Base-by-base conservation (phyloP, 75 land plant species). In the Sequoia sempervirens region DNA sequence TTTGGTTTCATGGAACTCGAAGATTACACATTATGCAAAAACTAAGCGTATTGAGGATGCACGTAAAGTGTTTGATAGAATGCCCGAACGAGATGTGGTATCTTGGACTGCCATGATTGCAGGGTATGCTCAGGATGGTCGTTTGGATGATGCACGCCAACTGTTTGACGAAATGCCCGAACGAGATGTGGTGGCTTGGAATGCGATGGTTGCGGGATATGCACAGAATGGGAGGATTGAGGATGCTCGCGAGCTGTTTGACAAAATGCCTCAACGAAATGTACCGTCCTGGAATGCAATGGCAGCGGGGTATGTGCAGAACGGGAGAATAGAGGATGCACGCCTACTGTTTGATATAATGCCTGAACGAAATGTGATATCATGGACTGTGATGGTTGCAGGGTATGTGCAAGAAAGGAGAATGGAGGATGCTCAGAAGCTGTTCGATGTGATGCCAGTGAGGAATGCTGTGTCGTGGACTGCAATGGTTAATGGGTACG, bases 31-130 rank as follows among this genome's bases (percentile, higher is more conserved):
- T 5, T 45, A 78, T 45, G 28, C 30, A n/a, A 78, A 78, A 78
- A 43, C 13, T 45, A 43, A 43, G 14, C 45, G 30, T n/a, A 45
- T 78, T 23, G 80, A 78, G 50, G 80, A 78, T 40, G 80, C 80
- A n/a, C 80, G 80, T 17, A 10, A 45, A 26, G n/a, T 78, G 80
- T 78, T 78, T n/a, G 80, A 78, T 28, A 45, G 45, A 78, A 78
- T 78, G 30, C 32, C 50, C 11, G 80, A 78, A 41, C 80, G 80
- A 78, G n/a, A 78, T 78, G 47, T 45, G 4, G 52, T 43, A 0
- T 43, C 80, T 4, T 78, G 80, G 80, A 78, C 80, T n/a, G 30
- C 80, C 80, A 78, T 78, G 80, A 78, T 78, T 78, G 30, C 80
- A 12, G 80, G 80, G 28, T 78, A 78, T 45, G 50, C 80, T 11